phyloP scores from a whole-genome alignment of 2,329 filamentous ascomycete genomes.

The Orbilia blumenaviensis region DNA sequence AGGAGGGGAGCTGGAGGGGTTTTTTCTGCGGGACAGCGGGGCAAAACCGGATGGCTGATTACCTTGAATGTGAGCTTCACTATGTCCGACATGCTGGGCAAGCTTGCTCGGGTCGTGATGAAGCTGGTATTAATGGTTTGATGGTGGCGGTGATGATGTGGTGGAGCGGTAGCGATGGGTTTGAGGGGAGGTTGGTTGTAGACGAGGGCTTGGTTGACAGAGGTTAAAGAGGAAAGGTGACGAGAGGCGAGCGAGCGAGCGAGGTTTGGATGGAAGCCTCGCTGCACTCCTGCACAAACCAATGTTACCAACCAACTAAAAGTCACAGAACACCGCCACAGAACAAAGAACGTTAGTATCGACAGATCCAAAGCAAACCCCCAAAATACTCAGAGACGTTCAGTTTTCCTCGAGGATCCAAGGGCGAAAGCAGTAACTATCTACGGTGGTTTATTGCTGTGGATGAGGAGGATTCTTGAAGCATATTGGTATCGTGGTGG shows the following conservation, averaged over 20 bases:
- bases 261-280: conserved; percentile 26
- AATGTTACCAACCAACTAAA: conserved; percentile 6
- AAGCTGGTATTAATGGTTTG: conserved; percentile 53
- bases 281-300: not conserved
- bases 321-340: not conserved
- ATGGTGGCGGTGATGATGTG: conserved; percentile 8
- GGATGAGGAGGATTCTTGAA: not conserved
- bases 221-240: conserved; percentile 31
- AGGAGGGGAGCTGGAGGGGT: conserved; percentile 56
- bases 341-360: not conserved
- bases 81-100: conserved; percentile 61
- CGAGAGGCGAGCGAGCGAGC: conserved; percentile 11
- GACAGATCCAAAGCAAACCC: not conserved
- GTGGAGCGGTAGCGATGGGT: conserved; percentile 52
- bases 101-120: conserved; percentile 42
- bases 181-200: conserved; percentile 49
- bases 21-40: conserved; percentile 42
- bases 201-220: conserved; percentile 41
- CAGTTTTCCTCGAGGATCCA: not conserved
- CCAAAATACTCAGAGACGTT: not conserved
- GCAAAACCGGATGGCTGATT: conserved; percentile 55
- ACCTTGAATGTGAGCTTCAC: conserved; percentile 80
- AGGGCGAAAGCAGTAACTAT: not conserved
- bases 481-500: not conserved
- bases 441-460: not conserved